Percentiles rank a stretch among this genome's conserved stretches.
phyloP scores from a whole-genome alignment of 176 grass and related monocot species.

The Canna indica region DNA sequence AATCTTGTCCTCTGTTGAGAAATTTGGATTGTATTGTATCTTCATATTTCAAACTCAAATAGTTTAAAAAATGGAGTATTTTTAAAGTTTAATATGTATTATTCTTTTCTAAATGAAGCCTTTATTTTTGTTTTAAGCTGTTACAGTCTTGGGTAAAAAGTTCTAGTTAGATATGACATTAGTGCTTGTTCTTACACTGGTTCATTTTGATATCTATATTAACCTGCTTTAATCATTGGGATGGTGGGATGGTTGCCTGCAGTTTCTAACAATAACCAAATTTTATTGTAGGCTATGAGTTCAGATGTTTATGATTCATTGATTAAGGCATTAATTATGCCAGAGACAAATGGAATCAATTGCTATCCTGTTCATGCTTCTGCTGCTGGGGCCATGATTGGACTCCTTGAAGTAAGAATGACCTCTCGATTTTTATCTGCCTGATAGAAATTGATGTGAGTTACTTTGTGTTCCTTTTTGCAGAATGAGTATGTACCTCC shows the following conservation, averaged over 20 bases:
- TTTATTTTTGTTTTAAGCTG: too few relatives aligned
- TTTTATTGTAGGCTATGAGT: conserved; percentile 48
- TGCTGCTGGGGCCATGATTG: conserved; percentile 67
- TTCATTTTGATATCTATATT: background rate
- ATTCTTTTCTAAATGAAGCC: too few relatives aligned
- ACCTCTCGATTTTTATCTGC: background rate
- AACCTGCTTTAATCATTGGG: background rate
- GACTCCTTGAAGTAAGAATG: conserved; percentile 65
- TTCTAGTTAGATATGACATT: background rate
- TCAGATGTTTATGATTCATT: conserved; percentile 72
- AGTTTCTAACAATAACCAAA: conserved; percentile 24
- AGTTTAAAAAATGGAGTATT: background rate
- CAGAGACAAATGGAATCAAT: conserved; percentile 42
- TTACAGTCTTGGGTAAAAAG: background rate
- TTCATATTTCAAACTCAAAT: background rate
- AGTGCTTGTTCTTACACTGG: background rate
- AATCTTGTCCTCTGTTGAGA: background rate
- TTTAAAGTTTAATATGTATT: too few relatives aligned
- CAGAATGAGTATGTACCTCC: conserved; percentile 57
- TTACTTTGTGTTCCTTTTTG: conserved; percentile 20
- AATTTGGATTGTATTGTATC: background rate
- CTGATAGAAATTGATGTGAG: background rate
- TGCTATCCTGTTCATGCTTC: conserved; percentile 75
- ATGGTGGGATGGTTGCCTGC: background rate
- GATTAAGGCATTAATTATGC: conserved; percentile 43